Base-by-base conservation (phyloP, 306 rosid species). In the Sicyos edulis region DNA sequence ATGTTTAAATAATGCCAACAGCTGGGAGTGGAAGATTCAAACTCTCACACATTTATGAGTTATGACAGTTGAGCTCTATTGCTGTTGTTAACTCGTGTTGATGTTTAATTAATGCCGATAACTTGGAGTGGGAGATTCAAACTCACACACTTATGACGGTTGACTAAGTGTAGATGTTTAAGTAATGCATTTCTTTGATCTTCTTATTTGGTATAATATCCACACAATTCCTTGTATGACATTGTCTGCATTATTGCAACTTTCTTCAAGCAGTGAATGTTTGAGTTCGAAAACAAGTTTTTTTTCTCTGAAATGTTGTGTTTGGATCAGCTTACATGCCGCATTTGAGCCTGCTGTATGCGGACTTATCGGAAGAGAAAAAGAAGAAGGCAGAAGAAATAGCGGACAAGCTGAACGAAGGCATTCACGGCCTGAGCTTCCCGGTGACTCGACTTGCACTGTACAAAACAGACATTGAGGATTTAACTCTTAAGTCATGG, bases 331-430 rank as follows among this genome's bases (percentile, higher is more conserved):
- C 91, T 42, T 92, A 88, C 75, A 84, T 88, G 87, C 98, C 93
- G 2, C 98, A 90, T 81, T 40, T 92, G 81, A 90, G 98, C 84
- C 75, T 92, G 51, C 84, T 92, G 3, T 92, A 92, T 72, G 85
- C 68, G 19, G 87, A 90, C 71, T 75, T 92, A 58, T 78, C 81
- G 7, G 90, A 88, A 0, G 91, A 90, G n/a, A 91, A 86, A 84
- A 92, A 87, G 92, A 83, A 70, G 58, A 79, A 74, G 75, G 96
- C 93, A 45, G 66, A 63, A 76, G 89, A 85, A 66, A 88, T 75
- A 74, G 87, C 85, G 34, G 81, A 76, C 22, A 55, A 7, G 63
- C 88, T 92, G 4, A 96, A 88, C 8, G 78, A 78, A 60, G 68
- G 69, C 72, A 81, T 90, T 37, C 62, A 19, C 40, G 77, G 90